Base-by-base conservation (phyloP, 805 yeast genomes). In the Kockiozyma suomiensis region DNA sequence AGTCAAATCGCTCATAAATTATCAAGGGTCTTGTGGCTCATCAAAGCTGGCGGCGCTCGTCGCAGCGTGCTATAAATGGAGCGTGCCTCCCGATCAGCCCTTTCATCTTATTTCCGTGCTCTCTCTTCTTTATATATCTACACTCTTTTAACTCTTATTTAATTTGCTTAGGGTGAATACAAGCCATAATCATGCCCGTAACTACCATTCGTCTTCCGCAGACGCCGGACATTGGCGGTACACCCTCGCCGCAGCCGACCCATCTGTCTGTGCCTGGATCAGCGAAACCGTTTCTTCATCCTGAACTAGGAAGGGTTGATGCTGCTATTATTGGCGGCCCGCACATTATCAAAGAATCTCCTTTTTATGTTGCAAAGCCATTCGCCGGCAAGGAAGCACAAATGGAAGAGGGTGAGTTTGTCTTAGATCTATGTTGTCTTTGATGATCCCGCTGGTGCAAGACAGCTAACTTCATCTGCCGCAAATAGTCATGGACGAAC, bases 361-460 rank as follows among this genome's bases (percentile, higher is more conserved):
- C 65, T 12, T 62, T 62, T 59, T 93, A 91, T 79, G 83, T 84
- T 64, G 82, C 87, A 53, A 79, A 85, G 54, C 86, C 88, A 4
- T 93, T 90, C 71, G 81, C 84, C 25, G 96, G 92, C 37, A 90
- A 88, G 72, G 87, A 85, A 70, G 80, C 82, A 50, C 98, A 94
- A 74, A 82, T 86, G 73, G 91, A 85, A 66, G 80, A 70, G 33
- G 74, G 73, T 69, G 58, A 7, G 68, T 28, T 6, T 10, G 8
- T 10, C 1, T 30, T n/a, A 13, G 54, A 38, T 38, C 30, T 3
- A 42, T 8, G 19, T 21, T 35, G 38, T 23, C 13, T 40, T 30
- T 45, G 19, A 7, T 21, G 54, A 26, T 7, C 46, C 5, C 26
- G 46, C 23, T 12, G 13, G 4, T 21, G 15, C 17, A n/a, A n/a